phyloP scores from a whole-genome alignment of 148 eudicot genomes.

The Dianthus caryophyllus region DNA sequence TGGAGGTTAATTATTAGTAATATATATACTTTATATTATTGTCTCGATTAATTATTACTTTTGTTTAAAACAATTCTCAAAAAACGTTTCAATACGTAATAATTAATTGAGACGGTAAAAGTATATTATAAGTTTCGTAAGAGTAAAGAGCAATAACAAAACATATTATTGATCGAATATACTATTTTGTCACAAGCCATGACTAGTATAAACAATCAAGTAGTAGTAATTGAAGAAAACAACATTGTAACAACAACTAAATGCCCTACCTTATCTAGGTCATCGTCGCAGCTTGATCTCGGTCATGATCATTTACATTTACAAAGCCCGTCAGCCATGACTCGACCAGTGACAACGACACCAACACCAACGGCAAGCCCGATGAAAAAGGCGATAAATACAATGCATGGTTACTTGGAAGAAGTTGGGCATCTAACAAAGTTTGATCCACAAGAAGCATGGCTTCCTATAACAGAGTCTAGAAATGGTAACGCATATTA shows the following conservation, averaged over 20 bases:
- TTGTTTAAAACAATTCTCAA: too few relatives aligned
- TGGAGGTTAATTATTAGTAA: too few relatives aligned
- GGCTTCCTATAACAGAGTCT: slow-evolving; percentile 86
- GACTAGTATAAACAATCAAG: slow-evolving; percentile 8
- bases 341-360: slow-evolving; percentile 24
- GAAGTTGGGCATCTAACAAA: slow-evolving; percentile 48
- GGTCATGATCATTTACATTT: background rate
- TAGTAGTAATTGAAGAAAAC: background rate
- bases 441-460: slow-evolving; percentile 55
- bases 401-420: slow-evolving; percentile 44
- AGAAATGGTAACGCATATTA: slow-evolving; percentile 64
- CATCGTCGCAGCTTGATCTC: background rate
- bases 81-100: too few relatives aligned
- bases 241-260: background rate
- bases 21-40: too few relatives aligned
- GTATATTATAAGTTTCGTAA: too few relatives aligned
- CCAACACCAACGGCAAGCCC: slow-evolving; percentile 44
- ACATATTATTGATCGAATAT: background rate
- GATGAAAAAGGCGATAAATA: slow-evolving; percentile 36
- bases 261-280: background rate
- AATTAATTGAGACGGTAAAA: too few relatives aligned
- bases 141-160: too few relatives aligned
- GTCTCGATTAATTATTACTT: too few relatives aligned
- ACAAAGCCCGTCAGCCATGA: slow-evolving; percentile 30
- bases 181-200: background rate